A percentile compares a stretch with the other conserved stretches of the same genome.
Evolutionary conservation across 495 filamentous ascomycete species (phyloP).

Genomic region (Friedmanniomyces simplex): DNA sequence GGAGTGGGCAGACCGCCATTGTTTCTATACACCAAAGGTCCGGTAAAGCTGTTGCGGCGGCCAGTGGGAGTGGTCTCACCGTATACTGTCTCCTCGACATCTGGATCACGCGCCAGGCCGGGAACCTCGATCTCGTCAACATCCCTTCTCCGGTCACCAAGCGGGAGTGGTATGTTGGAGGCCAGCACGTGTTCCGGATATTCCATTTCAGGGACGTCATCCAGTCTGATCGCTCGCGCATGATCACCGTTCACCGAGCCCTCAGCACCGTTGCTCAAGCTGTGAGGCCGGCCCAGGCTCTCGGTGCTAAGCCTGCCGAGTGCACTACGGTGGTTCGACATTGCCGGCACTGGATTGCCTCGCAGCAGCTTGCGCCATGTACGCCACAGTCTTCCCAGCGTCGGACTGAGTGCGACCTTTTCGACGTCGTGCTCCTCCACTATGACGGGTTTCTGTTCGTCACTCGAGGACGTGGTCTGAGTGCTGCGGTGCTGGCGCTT

Average conservation of each 20-base stretch:
- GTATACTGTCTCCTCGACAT: constrained; percentile 37
- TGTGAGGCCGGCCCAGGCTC: not conserved
- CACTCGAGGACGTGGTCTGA: constrained; percentile 7
- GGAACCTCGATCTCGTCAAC: constrained; percentile 65
- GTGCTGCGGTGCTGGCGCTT: constrained; percentile 22
- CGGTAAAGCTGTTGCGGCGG: constrained; percentile 11
- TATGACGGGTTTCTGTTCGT: constrained; percentile 34
- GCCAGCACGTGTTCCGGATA: constrained; percentile 33
- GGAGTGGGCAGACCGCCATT: not conserved
- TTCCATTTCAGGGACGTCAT: constrained; percentile 11
- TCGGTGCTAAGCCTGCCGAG: not conserved
- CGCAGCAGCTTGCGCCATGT: constrained; percentile 67
- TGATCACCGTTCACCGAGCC: not conserved
- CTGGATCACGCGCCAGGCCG: constrained; percentile 47
- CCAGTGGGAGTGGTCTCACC: not conserved
- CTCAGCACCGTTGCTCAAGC: not conserved
- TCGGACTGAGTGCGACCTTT: constrained; percentile 78
- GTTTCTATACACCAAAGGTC: not conserved
- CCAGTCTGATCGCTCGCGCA: not conserved
- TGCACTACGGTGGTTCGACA: not conserved
- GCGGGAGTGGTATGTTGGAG: constrained; percentile 51
- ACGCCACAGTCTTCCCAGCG: constrained; percentile 82
- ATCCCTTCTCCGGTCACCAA: constrained; percentile 56
- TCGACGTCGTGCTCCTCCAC: constrained; percentile 92
- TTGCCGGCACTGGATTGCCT: not conserved